phyloP scores from a whole-genome alignment of 129 eudicot species.

The Scalesia atractyloides region DNA sequence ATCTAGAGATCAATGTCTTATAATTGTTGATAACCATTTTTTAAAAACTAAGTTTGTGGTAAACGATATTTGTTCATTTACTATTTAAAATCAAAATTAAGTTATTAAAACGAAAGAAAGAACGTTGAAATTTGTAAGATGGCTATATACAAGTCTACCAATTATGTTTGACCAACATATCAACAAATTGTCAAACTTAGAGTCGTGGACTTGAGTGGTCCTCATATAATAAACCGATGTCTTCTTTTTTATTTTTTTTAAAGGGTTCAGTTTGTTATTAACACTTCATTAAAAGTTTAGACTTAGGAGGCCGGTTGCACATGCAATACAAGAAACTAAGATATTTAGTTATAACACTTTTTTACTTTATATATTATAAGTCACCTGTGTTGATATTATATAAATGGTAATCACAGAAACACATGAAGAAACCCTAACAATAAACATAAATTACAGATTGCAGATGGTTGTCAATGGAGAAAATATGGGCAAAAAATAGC shows the following conservation, averaged over 20 bases:
- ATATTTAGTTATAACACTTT: not conserved
- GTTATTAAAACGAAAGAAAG: not conserved
- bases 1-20: no score
- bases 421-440: not conserved
- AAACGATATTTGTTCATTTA: not conserved
- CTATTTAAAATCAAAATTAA: not conserved
- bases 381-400: not conserved
- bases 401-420: not conserved
- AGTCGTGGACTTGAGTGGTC: conserved; percentile 25
- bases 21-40: no score
- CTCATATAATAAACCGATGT: conserved; percentile 9
- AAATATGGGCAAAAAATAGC: conserved; percentile 91
- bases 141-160: conserved; percentile 20
- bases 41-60: no score
- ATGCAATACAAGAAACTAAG: not conserved
- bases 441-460: conserved; percentile 42
- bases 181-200: conserved; percentile 15
- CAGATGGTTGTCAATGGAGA: conserved; percentile 94
- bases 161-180: conserved; percentile 28
- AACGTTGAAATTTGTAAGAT: conserved; percentile 6
- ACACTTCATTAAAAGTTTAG: not conserved
- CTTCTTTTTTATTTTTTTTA: not conserved
- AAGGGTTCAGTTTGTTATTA: not conserved
- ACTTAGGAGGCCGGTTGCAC: not conserved
- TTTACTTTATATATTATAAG: not conserved